A percentile compares a stretch with the other conserved stretches of the same genome.
Evolutionary conservation across 1,284 basidiomycete genomes (phyloP).

Genomic region (Takashimella tepidaria): DNA sequence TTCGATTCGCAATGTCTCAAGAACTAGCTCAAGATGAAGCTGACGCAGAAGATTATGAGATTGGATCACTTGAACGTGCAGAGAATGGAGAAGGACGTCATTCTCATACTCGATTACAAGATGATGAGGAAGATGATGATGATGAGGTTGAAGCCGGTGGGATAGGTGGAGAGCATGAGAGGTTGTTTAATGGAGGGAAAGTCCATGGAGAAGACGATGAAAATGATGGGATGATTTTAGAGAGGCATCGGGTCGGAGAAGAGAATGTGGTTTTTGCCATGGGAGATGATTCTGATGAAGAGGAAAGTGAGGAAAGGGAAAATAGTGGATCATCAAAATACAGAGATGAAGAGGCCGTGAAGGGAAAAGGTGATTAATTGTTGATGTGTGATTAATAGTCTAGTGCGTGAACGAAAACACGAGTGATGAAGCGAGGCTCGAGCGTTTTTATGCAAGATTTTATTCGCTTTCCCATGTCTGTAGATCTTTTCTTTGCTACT

Average conservation of each 20-base stretch:
- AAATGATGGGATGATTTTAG: constrained; percentile 11
- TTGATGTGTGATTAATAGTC: no score
- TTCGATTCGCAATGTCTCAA: constrained; percentile 61
- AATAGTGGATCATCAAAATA: background rate
- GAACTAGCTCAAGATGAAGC: constrained; percentile 66
- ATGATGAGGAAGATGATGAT: constrained; percentile 57
- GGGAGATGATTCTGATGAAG: constrained; percentile 62
- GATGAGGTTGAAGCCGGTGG: constrained; percentile 44
- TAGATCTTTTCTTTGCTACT: no score
- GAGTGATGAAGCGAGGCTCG: no score
- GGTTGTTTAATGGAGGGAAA: constrained; percentile 3
- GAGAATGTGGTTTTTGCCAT: constrained; percentile 88
- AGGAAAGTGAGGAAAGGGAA: constrained; percentile 12
- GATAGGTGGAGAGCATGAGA: constrained; percentile 45
- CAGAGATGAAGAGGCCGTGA: background rate
- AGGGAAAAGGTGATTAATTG: background rate
- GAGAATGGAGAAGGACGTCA: constrained; percentile 20
- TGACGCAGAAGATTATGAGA: constrained; percentile 88
- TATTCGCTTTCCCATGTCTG: no score
- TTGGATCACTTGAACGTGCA: constrained; percentile 62
- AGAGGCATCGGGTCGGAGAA: constrained; percentile 50
- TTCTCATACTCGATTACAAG: constrained; percentile 42
- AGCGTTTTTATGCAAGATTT: no score
- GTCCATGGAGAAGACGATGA: constrained; percentile 13
- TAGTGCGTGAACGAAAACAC: no score